Conservation (phyloP, 306 rosid genomes). For the Castanea crenata region DNA sequence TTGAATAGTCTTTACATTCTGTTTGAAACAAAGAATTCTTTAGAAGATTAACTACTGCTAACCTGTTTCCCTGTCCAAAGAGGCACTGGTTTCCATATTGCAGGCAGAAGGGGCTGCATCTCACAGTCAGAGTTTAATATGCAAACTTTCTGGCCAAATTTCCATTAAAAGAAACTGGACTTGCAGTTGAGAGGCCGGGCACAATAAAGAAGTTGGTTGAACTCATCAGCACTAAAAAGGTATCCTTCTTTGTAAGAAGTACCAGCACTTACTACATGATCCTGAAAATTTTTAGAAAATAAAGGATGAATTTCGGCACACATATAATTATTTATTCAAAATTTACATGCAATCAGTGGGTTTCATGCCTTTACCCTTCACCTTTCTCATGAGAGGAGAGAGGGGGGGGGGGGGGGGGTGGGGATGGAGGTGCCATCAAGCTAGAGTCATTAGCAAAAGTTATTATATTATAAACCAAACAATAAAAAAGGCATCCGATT, state of each 20-base stretch:
- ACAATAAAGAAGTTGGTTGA: slow-evolving; percentile 85
- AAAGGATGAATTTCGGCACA: neutral
- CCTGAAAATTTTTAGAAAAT: slow-evolving; percentile 44
- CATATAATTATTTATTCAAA: neutral
- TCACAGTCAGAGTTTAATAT: slow-evolving; percentile 52
- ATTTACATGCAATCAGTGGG: too few species aligned
- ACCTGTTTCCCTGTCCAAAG: slow-evolving; percentile 99
- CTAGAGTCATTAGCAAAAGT: too few species aligned
- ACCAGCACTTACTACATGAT: slow-evolving; percentile 92
- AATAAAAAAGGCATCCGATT: neutral
- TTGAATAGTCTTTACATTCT: neutral
- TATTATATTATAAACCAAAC: neutral
- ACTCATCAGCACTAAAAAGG: slow-evolving; percentile 62
- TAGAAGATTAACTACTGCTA: neutral
- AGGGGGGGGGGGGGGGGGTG: too few species aligned
- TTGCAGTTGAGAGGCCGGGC: slow-evolving; percentile 61
- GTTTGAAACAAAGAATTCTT: slow-evolving; percentile 1
- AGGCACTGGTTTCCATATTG: slow-evolving; percentile 87
- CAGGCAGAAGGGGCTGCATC: slow-evolving; percentile 68
- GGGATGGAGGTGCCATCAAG: too few species aligned
- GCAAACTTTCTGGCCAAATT: slow-evolving; percentile 56
- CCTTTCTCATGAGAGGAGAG: fast-evolving
- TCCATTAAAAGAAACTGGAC: slow-evolving; percentile 35
- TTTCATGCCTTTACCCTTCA: too few species aligned
- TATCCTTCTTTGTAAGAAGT: slow-evolving; percentile 86